A percentile compares a stretch with the other conserved stretches of the same genome.
Conservation (phyloP, 805 yeast genomes). For the Wickerhamomyces subpelliculosus region DNA sequence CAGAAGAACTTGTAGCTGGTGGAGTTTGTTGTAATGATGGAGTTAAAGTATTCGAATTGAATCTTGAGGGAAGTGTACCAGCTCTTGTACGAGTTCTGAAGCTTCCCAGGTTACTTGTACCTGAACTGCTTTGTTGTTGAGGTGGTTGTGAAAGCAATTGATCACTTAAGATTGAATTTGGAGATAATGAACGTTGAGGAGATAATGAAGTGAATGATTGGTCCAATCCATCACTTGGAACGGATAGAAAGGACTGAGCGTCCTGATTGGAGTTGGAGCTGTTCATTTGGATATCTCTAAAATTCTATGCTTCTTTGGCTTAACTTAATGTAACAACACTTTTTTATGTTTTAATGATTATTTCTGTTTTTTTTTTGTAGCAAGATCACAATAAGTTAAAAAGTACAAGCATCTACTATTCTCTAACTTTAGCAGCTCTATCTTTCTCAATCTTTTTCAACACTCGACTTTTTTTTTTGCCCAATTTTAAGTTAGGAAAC, state of each 20-base stretch:
- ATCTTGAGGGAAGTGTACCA: slow-evolving; percentile 70
- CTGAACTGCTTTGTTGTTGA: slow-evolving; percentile 5
- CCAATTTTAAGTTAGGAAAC: too few species aligned
- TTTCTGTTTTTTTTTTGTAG: too few species aligned
- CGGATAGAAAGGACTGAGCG: slow-evolving; percentile 12
- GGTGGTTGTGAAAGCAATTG: slow-evolving; percentile 5
- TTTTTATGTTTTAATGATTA: too few species aligned
- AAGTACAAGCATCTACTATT: too few species aligned
- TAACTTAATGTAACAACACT: too few species aligned
- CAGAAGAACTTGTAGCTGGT: slow-evolving; percentile 12
- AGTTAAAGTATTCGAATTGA: slow-evolving; percentile 25
- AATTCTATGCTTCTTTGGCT: too few species aligned
- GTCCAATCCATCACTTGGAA: slow-evolving; percentile 13
- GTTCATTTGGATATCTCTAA: background rate
- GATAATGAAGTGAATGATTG: slow-evolving; percentile 14
- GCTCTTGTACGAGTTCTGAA: slow-evolving; percentile 60
- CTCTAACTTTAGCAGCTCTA: too few species aligned
- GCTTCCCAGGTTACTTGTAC: slow-evolving; percentile 29
- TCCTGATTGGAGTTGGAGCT: slow-evolving; percentile 17
- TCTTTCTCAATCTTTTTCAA: too few species aligned
- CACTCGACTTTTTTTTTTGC: too few species aligned
- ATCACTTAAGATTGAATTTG: slow-evolving; percentile 18
- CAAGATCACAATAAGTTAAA: too few species aligned
- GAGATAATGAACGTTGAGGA: slow-evolving; percentile 21
- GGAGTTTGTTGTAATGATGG: too few species aligned